These are phyloP conservation scores for Grosmannia clavigera DNA, from an alignment of 2,329 filamentous ascomycete genomes.

Conservation along the genomic window DNA sequence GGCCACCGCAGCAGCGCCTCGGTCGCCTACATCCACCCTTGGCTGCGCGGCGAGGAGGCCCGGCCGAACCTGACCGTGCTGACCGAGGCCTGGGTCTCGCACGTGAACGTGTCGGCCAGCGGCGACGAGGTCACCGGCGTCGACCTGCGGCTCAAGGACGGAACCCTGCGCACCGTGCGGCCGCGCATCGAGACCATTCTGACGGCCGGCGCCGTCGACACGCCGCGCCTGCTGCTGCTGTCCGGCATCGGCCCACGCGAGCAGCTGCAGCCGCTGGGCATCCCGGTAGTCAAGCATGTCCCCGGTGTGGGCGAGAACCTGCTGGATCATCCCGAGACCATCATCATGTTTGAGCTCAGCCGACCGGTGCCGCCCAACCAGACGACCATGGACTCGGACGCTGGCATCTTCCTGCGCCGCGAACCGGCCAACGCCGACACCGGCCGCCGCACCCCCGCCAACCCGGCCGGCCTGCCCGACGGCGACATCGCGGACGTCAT, in stretches of 20 bases:
- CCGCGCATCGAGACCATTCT: conserved; percentile 68
- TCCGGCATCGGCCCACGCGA: conserved; percentile 44
- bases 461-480: conserved; percentile 42
- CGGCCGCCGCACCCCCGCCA: conserved; percentile 35
- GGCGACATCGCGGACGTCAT: conserved; percentile 74
- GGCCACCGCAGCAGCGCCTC: conserved; percentile 74
- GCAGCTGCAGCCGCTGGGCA: conserved; percentile 40
- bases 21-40: conserved; percentile 87
- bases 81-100: conserved; percentile 79
- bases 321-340: conserved; percentile 47
- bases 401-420: conserved; percentile 76
- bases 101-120: conserved; percentile 58
- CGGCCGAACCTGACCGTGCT: conserved; percentile 75
- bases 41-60: conserved; percentile 70
- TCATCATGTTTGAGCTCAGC: conserved; percentile 66
- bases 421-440: conserved; percentile 58
- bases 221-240: conserved; percentile 52
- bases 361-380: conserved; percentile 62
- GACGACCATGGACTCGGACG: conserved; percentile 86
- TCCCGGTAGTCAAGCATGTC: conserved; percentile 43
- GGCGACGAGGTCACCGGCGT: conserved; percentile 54
- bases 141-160: conserved; percentile 44
- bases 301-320: conserved; percentile 50
- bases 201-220: conserved; percentile 70
- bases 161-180: conserved; percentile 40